phyloP scores from a whole-genome alignment of 345 rosid genomes.

The Lepidium sativum region DNA sequence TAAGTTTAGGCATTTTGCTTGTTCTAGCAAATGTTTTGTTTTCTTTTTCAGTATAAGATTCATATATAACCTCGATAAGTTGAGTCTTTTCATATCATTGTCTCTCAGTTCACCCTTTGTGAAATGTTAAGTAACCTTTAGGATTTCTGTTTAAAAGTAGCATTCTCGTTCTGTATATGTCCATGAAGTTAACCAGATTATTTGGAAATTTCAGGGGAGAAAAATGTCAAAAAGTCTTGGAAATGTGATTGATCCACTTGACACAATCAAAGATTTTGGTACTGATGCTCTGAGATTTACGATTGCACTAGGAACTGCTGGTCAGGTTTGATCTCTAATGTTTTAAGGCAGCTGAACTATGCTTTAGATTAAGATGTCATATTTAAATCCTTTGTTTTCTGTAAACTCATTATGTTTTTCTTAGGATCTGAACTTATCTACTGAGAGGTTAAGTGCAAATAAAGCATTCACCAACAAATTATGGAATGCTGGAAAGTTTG shows the following conservation, averaged over 20 bases:
- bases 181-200: background rate
- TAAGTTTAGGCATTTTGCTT: conserved; percentile 26
- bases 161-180: conserved; percentile 1
- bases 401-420: conserved; percentile 15
- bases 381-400: conserved; percentile 9
- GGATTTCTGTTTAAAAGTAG: background rate
- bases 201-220: conserved; percentile 55
- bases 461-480: conserved; percentile 94
- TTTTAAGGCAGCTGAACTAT: conserved; percentile 3
- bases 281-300: conserved; percentile 92
- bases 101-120: background rate
- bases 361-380: conserved; percentile 7
- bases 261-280: conserved; percentile 89
- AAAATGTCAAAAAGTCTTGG: conserved; percentile 96
- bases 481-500: conserved; percentile 99
- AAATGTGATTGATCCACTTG: conserved; percentile 87
- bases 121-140: background rate
- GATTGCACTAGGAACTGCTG: conserved; percentile 92
- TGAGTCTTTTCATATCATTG: background rate
- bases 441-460: conserved; percentile 89
- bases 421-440: conserved; percentile 89
- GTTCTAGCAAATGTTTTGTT: background rate
- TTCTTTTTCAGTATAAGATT: background rate
- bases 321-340: conserved; percentile 64
- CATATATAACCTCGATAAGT: background rate